Conservation (phyloP, 1,284 basidiomycete genomes). For the Moesziomyces parantarcticus region DNA sequence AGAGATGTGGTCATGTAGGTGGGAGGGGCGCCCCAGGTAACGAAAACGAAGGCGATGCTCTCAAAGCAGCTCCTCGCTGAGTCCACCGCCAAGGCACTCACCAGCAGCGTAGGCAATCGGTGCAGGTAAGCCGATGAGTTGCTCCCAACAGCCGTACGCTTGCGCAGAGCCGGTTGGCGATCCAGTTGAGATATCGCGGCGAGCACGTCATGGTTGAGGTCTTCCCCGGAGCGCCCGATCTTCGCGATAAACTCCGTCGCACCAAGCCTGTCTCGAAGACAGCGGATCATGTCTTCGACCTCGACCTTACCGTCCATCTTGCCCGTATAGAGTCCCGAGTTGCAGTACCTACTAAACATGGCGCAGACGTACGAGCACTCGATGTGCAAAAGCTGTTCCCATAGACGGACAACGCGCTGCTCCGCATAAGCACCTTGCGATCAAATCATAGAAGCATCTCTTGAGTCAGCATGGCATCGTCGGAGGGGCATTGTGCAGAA, state of each 20-base stretch:
- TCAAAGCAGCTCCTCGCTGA: constrained; percentile 15
- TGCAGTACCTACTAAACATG: constrained; percentile 8
- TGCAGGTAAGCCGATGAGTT: constrained; percentile 8
- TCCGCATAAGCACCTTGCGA: constrained; percentile 8
- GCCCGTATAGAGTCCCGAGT: constrained; percentile 7
- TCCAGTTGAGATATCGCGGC: constrained; percentile 15
- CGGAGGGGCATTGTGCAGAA: too few relatives aligned
- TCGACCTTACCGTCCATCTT: constrained; percentile 12
- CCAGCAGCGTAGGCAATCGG: constrained; percentile 14
- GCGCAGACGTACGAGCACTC: constrained; percentile 17
- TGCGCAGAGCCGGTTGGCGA: constrained; percentile 12
- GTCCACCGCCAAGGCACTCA: constrained; percentile 23
- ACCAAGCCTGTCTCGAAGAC: background rate
- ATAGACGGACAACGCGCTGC: constrained; percentile 16
- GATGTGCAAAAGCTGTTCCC: constrained; percentile 19
- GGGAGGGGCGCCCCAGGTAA: constrained; percentile 9
- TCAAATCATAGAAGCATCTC: too few relatives aligned
- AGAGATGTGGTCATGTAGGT: background rate
- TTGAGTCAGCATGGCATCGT: too few relatives aligned
- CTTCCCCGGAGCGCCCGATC: constrained; percentile 4
- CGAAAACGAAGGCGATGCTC: constrained; percentile 16
- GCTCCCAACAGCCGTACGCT: background rate
- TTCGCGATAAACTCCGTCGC: background rate
- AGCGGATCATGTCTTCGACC: constrained; percentile 1
- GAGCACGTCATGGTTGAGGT: constrained; percentile 10